A percentile compares a stretch with the other conserved stretches of the same genome.
Evolutionary conservation across 306 rosid genomes (phyloP).

Genomic region (Benincasa hispida): DNA sequence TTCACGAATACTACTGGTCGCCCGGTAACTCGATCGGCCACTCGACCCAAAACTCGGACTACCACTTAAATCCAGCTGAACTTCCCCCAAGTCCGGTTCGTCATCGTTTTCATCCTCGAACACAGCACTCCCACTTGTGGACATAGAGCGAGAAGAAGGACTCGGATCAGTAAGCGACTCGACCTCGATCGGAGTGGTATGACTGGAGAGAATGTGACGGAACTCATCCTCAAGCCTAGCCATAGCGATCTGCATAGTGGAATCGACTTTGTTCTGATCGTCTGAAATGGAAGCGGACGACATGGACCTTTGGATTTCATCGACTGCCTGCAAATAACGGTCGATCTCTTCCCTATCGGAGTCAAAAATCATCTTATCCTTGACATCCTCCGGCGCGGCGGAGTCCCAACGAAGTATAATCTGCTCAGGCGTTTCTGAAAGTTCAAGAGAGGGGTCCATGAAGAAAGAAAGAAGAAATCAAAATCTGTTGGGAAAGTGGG

Average conservation of each 20-base stretch:
- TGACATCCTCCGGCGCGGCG: constrained; percentile 69
- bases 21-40: constrained; percentile 39
- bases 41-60: constrained; percentile 8
- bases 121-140: background rate
- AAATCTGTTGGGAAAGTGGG: background rate
- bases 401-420: constrained; percentile 91
- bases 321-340: constrained; percentile 78
- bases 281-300: constrained; percentile 45
- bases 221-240: constrained; percentile 93
- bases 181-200: constrained; percentile 56
- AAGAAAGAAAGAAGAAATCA: background rate
- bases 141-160: constrained; percentile 20
- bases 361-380: constrained; percentile 74
- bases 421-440: constrained; percentile 52
- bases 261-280: constrained; percentile 40
- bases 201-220: constrained; percentile 64
- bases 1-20: constrained; percentile 79
- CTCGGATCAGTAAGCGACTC: constrained; percentile 44
- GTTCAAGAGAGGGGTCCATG: constrained; percentile 17
- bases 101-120: constrained; percentile 4
- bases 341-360: constrained; percentile 61
- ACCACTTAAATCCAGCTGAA: constrained; percentile 8
- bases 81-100: constrained; percentile 1
- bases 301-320: constrained; percentile 78
- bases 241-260: constrained; percentile 95